Conservation (phyloP, 2,329 filamentous ascomycete genomes). For the Verticillium alfalfae region DNA sequence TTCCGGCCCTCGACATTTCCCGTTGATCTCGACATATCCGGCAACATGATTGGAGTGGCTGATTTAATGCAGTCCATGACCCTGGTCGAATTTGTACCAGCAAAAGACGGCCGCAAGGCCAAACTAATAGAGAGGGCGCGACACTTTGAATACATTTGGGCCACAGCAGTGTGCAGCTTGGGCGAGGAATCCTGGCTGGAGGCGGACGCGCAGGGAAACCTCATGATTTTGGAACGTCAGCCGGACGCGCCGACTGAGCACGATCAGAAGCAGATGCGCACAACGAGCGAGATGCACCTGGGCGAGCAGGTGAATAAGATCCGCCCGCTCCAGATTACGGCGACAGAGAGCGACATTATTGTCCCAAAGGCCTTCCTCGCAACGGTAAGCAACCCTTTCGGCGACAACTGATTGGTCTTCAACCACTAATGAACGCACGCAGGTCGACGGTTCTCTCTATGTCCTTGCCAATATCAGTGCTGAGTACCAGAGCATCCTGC, state of each 20-base stretch:
- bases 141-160: slow-evolving; percentile 78
- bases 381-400: slow-evolving; percentile 56
- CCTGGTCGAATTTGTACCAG: slow-evolving; percentile 64
- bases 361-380: slow-evolving; percentile 80
- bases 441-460: slow-evolving; percentile 90
- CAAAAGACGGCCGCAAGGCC: slow-evolving; percentile 50
- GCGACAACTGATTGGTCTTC: not conserved
- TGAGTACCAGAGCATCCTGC: slow-evolving; percentile 69
- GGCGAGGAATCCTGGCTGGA: slow-evolving; percentile 73
- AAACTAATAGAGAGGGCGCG: slow-evolving; percentile 69
- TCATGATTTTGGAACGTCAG: slow-evolving; percentile 75
- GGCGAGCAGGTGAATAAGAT: slow-evolving; percentile 95
- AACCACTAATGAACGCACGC: slow-evolving; percentile 13
- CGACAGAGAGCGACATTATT: slow-evolving; percentile 60
- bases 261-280: slow-evolving; percentile 64
- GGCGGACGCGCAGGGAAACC: slow-evolving; percentile 81
- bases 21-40: slow-evolving; percentile 70
- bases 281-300: slow-evolving; percentile 76
- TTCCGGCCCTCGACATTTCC: slow-evolving; percentile 82
- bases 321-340: slow-evolving; percentile 63
- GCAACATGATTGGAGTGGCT: slow-evolving; percentile 72
- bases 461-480: slow-evolving; percentile 77
- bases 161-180: slow-evolving; percentile 70
- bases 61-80: slow-evolving; percentile 93
- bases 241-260: slow-evolving; percentile 66